phyloP scores from a whole-genome alignment of 2,329 filamentous ascomycete species.

The Penicillium brevicompactum region DNA sequence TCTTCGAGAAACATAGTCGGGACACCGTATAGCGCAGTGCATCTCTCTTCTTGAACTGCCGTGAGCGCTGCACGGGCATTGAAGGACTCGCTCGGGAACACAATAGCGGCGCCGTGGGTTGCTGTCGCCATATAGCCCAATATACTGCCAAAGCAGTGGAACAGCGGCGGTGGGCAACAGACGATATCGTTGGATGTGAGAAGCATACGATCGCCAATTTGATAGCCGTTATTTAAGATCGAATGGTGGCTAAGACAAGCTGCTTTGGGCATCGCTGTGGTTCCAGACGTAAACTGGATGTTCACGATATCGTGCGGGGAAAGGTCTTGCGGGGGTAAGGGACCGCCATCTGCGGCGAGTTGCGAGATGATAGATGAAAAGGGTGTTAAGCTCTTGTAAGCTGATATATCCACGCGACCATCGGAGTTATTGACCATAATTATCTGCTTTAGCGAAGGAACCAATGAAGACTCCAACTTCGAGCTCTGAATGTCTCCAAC shows the following conservation, averaged over 20 bases:
- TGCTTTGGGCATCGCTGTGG: conserved; percentile 86
- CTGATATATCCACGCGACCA: conserved; percentile 52
- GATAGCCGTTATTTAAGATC: conserved; percentile 89
- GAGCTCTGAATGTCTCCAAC: conserved; percentile 49
- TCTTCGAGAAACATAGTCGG: conserved; percentile 94
- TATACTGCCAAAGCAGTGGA: conserved; percentile 82
- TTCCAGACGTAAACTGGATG: conserved; percentile 97
- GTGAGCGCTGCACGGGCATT: conserved; percentile 72
- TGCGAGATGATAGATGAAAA: conserved; percentile 51
- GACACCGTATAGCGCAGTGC: conserved; percentile 80
- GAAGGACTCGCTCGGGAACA: conserved; percentile 87
- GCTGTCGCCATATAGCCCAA: conserved; percentile 96
- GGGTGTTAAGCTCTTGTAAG: conserved; percentile 46
- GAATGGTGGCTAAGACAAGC: conserved; percentile 81
- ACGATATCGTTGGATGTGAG: conserved; percentile 72
- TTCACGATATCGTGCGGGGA: conserved; percentile 77
- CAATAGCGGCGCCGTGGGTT: conserved; percentile 75
- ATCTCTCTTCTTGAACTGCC: conserved; percentile 63
- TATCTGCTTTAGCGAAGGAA: conserved; percentile 71
- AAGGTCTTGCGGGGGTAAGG: conserved; percentile 49
- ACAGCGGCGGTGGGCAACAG: conserved; percentile 62
- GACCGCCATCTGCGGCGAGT: conserved; percentile 41
- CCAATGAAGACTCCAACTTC: conserved; percentile 55
- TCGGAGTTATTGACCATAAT: conserved; percentile 78
- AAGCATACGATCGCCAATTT: conserved; percentile 84